These are phyloP conservation scores for Thelephora ganbajun DNA, from an alignment of 768 basidiomycete species.

Conservation along the genomic window DNA sequence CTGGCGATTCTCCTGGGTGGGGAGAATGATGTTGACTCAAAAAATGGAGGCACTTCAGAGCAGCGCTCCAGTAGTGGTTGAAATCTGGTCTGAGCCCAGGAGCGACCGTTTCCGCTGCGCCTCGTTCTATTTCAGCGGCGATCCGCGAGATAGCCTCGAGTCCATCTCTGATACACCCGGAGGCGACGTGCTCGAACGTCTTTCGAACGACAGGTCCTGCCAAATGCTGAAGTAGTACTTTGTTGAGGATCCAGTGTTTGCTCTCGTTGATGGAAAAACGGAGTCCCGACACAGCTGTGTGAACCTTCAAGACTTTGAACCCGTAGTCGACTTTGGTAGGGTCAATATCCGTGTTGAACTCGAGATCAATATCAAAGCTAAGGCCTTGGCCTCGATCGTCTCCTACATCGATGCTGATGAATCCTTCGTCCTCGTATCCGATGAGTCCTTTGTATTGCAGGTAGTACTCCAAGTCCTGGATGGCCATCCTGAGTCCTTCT, in stretches of 20 bases:
- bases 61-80: neutral
- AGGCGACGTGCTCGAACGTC: slow-evolving; percentile 7
- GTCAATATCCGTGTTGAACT: slow-evolving; percentile 3
- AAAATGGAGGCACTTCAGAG: slow-evolving; percentile 1
- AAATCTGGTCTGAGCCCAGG: neutral
- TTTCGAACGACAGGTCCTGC: slow-evolving; percentile 8
- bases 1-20: too few relatives aligned
- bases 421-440: slow-evolving; percentile 15
- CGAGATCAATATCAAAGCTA: slow-evolving; percentile 9
- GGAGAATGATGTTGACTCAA: neutral
- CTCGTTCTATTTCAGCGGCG: slow-evolving; percentile 1
- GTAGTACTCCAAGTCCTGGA: slow-evolving; percentile 13
- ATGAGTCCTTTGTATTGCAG: slow-evolving; percentile 9
- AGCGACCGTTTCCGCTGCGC: slow-evolving; percentile 1
- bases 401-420: slow-evolving; percentile 12
- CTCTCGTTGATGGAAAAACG: slow-evolving; percentile 9
- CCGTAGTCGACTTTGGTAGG: slow-evolving; percentile 2
- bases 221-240: slow-evolving; percentile 14
- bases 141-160: slow-evolving; percentile 7
- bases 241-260: slow-evolving; percentile 17
- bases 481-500: slow-evolving; percentile 14
- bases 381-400: slow-evolving; percentile 5
- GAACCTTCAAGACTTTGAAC: slow-evolving; percentile 12
- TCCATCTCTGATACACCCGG: slow-evolving; percentile 8
- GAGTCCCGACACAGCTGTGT: slow-evolving; percentile 11